phyloP scores from a whole-genome alignment of 2,329 filamentous ascomycete species.

The Trichoderma oligosporum region DNA sequence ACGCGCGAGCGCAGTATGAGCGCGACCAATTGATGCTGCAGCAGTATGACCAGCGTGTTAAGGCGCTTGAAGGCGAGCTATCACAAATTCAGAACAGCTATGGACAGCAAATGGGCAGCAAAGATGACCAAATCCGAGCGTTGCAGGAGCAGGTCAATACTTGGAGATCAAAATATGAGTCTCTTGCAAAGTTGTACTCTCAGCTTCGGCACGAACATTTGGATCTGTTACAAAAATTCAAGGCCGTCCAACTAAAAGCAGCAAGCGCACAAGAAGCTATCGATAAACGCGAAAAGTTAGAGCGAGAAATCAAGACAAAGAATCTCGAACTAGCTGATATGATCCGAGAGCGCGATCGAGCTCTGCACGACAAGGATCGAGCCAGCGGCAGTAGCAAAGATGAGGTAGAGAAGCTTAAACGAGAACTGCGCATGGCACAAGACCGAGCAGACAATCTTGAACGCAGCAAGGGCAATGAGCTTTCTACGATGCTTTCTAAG shows the following conservation, averaged over 20 bases:
- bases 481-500: conserved; percentile 89
- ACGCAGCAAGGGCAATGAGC: conserved; percentile 87
- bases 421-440: conserved; percentile 86
- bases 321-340: conserved; percentile 98
- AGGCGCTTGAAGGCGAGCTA: conserved; percentile 85
- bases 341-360: conserved; percentile 94
- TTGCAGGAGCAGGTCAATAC: conserved; percentile 97
- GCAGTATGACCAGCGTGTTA: conserved; percentile 93
- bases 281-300: conserved; percentile 87
- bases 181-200: conserved; percentile 92
- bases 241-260: conserved; percentile 91
- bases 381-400: conserved; percentile 83
- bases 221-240: conserved; percentile 93
- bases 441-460: conserved; percentile 91
- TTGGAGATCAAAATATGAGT: conserved; percentile 96
- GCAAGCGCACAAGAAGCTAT: conserved; percentile 96
- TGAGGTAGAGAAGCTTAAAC: conserved; percentile 89
- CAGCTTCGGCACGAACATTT: conserved; percentile 93
- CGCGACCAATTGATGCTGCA: conserved; percentile 96
- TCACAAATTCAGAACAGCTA: conserved; percentile 76
- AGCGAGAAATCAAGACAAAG: conserved; percentile 98
- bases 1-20: conserved; percentile 91
- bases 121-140: conserved; percentile 89
- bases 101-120: conserved; percentile 79
- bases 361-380: conserved; percentile 88